These are phyloP conservation scores for Spathaspora sp. DNA, from an alignment of 805 yeast species.

Conservation along the genomic window DNA sequence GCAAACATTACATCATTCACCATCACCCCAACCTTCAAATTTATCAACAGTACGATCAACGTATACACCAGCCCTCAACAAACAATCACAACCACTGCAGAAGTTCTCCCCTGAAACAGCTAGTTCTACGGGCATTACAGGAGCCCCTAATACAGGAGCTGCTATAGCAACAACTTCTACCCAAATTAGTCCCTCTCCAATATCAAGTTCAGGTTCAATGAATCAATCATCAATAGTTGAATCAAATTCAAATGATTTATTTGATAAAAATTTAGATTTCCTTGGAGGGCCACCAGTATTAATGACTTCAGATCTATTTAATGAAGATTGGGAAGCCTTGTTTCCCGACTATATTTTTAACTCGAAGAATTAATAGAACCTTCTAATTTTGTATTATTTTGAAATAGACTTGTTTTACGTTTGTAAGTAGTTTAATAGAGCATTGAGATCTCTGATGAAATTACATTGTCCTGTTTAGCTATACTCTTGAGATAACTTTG, in stretches of 20 bases:
- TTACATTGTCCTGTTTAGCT: too few species aligned
- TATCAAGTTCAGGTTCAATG: neutral
- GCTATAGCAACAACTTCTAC: neutral
- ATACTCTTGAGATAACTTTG: too few species aligned
- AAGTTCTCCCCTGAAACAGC: neutral
- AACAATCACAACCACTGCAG: neutral
- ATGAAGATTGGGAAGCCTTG: constrained; percentile 48
- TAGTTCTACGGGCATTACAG: neutral
- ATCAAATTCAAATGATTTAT: constrained; percentile 16
- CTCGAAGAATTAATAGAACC: constrained; percentile 8
- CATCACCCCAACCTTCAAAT: neutral
- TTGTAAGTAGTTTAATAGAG: neutral
- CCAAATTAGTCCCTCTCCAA: neutral
- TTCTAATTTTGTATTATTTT: neutral
- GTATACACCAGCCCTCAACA: neutral
- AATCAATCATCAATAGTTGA: constrained; percentile 5
- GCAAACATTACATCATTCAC: neutral
- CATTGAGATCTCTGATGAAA: too few species aligned
- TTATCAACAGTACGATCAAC: constrained; percentile 1
- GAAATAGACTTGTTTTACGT: neutral
- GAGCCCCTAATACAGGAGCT: neutral
- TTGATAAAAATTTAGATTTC: constrained; percentile 26
- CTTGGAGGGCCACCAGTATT: constrained; percentile 53
- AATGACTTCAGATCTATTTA: constrained; percentile 46
- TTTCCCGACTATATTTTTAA: constrained; percentile 45